A percentile compares a stretch with the other conserved stretches of the same genome.
Conservation (phyloP, 2,329 filamentous ascomycete genomes). For the Fusarium duplospermum region DNA sequence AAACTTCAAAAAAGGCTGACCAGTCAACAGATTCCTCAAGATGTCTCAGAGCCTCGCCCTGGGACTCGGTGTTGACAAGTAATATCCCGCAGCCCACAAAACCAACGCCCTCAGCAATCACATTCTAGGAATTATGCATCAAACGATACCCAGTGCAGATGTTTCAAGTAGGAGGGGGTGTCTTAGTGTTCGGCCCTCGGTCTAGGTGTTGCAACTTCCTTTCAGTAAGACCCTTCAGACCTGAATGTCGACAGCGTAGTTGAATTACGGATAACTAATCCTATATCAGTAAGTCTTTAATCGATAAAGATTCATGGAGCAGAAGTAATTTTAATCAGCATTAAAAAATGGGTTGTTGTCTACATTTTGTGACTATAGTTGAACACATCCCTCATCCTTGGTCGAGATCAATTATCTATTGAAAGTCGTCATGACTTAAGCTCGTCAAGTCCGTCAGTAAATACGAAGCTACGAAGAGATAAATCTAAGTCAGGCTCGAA, state of each 20-base stretch:
- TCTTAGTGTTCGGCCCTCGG: background rate
- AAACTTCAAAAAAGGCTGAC: background rate
- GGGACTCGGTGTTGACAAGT: background rate
- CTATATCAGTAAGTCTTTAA: background rate
- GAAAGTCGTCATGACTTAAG: background rate
- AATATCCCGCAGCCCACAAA: background rate
- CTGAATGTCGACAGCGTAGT: background rate
- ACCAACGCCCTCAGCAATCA: background rate
- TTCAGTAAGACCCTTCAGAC: background rate
- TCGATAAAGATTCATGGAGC: background rate
- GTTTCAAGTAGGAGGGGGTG: background rate
- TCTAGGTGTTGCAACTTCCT: background rate
- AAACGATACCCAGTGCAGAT: background rate
- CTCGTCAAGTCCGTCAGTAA: background rate
- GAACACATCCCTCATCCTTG: background rate
- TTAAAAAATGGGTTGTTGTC: background rate
- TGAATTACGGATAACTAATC: background rate
- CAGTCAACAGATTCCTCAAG: background rate
- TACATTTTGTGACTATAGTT: background rate
- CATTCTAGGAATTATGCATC: background rate
- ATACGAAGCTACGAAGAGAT: background rate
- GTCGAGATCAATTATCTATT: background rate
- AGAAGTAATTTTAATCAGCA: background rate
- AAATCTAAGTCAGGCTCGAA: background rate
- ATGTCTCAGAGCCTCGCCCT: background rate